Evolutionary conservation across 345 rosid genomes (phyloP).

Genomic region (thale cress (Arabidopsis thaliana)): TAIR10.1 NC_003071.7:7669501-7670000

Average conservation of each 20-base stretch:
- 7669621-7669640: constrained; percentile 68
- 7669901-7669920: not conserved
- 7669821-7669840: constrained; percentile 71
- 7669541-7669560: constrained; percentile 89
- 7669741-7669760: constrained; percentile 84
- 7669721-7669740: constrained; percentile 78
- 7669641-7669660: constrained; percentile 74
- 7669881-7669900: not conserved
- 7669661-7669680: constrained; percentile 64
- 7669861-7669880: not conserved
- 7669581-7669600: constrained; percentile 11
- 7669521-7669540: constrained; percentile 88
- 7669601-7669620: not conserved
- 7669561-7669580: not conserved
- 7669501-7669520: constrained; percentile 71
- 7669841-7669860: constrained; percentile 6
- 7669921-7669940: constrained; percentile 25
- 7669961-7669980: constrained; percentile 30
- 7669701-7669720: constrained; percentile 86
- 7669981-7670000: not conserved
- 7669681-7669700: constrained; percentile 72
- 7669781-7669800: constrained; percentile 81
- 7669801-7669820: constrained; percentile 94
- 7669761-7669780: constrained; percentile 82
- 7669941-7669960: constrained; percentile 5